phyloP scores from a whole-genome alignment of 2,329 filamentous ascomycete genomes.

The Xylaria sp. region DNA sequence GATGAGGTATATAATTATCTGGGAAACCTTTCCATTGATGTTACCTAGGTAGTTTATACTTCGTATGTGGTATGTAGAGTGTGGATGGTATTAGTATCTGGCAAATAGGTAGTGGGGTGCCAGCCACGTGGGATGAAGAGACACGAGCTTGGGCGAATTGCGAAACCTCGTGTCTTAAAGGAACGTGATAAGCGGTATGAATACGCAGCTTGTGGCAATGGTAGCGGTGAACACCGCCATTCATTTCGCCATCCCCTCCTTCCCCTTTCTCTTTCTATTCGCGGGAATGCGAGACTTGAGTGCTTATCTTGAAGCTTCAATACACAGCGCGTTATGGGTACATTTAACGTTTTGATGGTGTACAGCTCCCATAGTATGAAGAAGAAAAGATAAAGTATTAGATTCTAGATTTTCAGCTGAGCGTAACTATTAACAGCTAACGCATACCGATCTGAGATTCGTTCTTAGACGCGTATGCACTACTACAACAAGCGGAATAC shows the following conservation, averaged over 20 bases:
- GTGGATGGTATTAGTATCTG: constrained; percentile 3
- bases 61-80: too few relatives aligned
- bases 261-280: constrained; percentile 22
- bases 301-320: neutral
- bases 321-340: too few relatives aligned
- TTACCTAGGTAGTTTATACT: neutral
- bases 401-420: constrained; percentile 12
- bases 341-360: neutral
- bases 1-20: neutral
- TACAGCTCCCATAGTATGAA: neutral
- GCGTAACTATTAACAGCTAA: constrained; percentile 6
- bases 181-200: constrained; percentile 15
- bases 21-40: constrained; percentile 19
- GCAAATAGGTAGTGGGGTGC: constrained; percentile 43
- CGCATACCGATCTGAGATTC: neutral
- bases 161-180: constrained; percentile 21
- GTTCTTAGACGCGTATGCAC: neutral
- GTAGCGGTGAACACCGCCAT: constrained; percentile 30
- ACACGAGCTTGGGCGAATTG: constrained; percentile 31
- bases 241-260: neutral
- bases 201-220: neutral
- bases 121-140: constrained; percentile 43
- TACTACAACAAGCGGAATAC: neutral
- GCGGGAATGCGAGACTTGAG: neutral
- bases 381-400: neutral